Percentiles rank a stretch among this genome's conserved stretches.
Conservation (phyloP, 495 filamentous ascomycete genomes). For the Durotheca rogersii region DNA sequence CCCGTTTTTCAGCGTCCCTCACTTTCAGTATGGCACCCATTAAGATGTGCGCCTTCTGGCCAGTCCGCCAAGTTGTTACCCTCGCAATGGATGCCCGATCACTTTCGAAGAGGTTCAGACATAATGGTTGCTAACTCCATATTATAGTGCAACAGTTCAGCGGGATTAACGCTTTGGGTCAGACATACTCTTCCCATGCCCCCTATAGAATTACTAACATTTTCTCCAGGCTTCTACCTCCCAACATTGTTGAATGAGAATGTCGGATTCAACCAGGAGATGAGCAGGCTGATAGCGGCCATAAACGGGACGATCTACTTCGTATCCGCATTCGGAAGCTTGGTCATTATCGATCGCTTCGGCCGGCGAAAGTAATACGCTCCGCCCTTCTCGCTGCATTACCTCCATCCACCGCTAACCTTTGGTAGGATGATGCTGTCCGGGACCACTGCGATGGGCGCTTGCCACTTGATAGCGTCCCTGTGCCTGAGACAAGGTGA, state of each 20-base stretch:
- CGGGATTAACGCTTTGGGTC: slow-evolving; percentile 27
- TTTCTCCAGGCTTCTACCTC: slow-evolving; percentile 27
- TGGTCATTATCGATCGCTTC: slow-evolving; percentile 31
- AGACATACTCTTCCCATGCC: background rate
- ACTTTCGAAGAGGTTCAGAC: too few relatives aligned
- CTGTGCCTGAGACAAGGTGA: slow-evolving; percentile 27
- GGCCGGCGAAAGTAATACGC: slow-evolving; percentile 33
- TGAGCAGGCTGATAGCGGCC: slow-evolving; percentile 32
- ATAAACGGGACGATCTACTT: slow-evolving; percentile 35
- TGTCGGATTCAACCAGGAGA: slow-evolving; percentile 32
- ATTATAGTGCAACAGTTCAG: slow-evolving; percentile 40
- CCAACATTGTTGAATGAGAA: slow-evolving; percentile 33
- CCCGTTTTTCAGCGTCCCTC: too few relatives aligned
- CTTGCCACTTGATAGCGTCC: slow-evolving; percentile 36
- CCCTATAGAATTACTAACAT: slow-evolving; percentile 1
- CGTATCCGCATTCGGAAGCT: slow-evolving; percentile 32
- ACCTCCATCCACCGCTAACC: background rate
- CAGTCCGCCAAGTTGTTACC: too few relatives aligned
- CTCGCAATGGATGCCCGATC: too few relatives aligned
- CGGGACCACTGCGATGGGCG: slow-evolving; percentile 22
- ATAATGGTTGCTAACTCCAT: too few relatives aligned
- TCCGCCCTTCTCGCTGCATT: background rate
- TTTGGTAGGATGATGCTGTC: slow-evolving; percentile 29
- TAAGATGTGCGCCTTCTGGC: too few relatives aligned
- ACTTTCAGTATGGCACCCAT: too few relatives aligned